Evolutionary conservation across 352 stramenopile species (phyloP).

Genomic region (Phytophthora europaea): DNA sequence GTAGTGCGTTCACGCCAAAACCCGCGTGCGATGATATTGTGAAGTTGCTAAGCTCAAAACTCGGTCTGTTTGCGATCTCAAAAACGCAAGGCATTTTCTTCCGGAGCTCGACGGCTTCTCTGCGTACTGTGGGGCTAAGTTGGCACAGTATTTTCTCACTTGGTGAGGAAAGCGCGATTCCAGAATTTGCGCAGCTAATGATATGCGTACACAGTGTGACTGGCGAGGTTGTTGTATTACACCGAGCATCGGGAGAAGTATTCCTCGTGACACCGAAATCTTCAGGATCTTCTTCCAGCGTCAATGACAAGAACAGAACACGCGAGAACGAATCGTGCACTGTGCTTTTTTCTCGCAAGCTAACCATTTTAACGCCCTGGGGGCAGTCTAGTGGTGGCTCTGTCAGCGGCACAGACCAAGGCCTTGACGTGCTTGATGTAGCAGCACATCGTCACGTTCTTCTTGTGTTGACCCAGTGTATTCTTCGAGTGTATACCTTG

Average conservation of each 20-base stretch:
- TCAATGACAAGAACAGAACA: conserved; percentile 2
- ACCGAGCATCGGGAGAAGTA: conserved; percentile 41
- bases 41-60: conserved; percentile 60
- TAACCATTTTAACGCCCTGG: conserved; percentile 43
- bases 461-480: conserved; percentile 28
- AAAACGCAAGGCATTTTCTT: conserved; percentile 60
- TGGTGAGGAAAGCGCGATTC: background rate
- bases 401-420: conserved; percentile 4
- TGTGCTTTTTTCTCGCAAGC: conserved; percentile 27
- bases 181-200: conserved; percentile 30
- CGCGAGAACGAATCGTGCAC: conserved; percentile 24
- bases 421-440: conserved; percentile 37
- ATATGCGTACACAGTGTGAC: conserved; percentile 77
- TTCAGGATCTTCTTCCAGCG: conserved; percentile 2
- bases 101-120: conserved; percentile 55
- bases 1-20: conserved; percentile 58
- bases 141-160: conserved; percentile 45
- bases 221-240: conserved; percentile 75
- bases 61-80: conserved; percentile 82
- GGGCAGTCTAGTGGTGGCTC: conserved; percentile 6
- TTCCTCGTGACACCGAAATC: conserved; percentile 53
- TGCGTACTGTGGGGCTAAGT: conserved; percentile 47
- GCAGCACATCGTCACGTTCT: conserved; percentile 43
- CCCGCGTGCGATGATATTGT: conserved; percentile 42
- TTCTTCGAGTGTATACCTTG: conserved; percentile 62